These are phyloP conservation scores for Phoma herbarum DNA, from an alignment of 2,329 filamentous ascomycete genomes.

Conservation along the genomic window DNA sequence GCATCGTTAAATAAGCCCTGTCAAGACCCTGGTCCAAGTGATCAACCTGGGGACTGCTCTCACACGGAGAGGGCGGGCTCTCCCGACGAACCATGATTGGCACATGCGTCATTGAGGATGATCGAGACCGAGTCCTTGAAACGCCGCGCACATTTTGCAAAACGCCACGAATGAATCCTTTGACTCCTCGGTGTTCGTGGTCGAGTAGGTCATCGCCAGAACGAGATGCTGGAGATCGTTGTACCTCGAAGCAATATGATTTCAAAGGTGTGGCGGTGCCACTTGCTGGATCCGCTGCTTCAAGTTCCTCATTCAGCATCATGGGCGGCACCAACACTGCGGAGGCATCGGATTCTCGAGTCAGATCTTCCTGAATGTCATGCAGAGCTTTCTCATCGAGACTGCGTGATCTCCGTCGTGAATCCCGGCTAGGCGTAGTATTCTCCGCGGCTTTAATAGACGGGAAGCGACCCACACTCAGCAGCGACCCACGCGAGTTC, in stretches of 20 bases:
- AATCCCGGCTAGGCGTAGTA: conserved; percentile 26
- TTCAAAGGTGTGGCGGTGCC: conserved; percentile 24
- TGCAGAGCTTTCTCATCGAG: conserved; percentile 29
- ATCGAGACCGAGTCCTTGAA: conserved; percentile 32
- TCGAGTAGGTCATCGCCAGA: conserved; percentile 12
- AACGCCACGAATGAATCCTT: conserved; percentile 34
- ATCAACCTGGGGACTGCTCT: conserved; percentile 12
- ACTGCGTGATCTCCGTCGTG: conserved; percentile 28
- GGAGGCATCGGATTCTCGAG: conserved; percentile 19
- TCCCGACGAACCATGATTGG: conserved; percentile 18
- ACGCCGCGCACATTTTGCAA: conserved; percentile 34
- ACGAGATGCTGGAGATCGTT: conserved; percentile 16
- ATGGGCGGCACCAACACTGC: conserved; percentile 5
- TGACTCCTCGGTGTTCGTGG: conserved; percentile 26
- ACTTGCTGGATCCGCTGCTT: conserved; percentile 11
- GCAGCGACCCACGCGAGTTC: conserved; percentile 44
- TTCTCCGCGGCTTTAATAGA: conserved; percentile 27
- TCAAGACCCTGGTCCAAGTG: not conserved
- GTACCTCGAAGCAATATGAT: conserved; percentile 7
- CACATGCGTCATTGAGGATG: conserved; percentile 25
- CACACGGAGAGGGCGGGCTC: conserved; percentile 11
- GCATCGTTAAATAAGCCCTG: not conserved
- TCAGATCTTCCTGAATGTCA: conserved; percentile 29
- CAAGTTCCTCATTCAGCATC: conserved; percentile 8
- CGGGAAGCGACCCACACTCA: conserved; percentile 32